Evolutionary conservation across 768 basidiomycete genomes (phyloP).

Genomic region (Suillus hirtellus): DNA sequence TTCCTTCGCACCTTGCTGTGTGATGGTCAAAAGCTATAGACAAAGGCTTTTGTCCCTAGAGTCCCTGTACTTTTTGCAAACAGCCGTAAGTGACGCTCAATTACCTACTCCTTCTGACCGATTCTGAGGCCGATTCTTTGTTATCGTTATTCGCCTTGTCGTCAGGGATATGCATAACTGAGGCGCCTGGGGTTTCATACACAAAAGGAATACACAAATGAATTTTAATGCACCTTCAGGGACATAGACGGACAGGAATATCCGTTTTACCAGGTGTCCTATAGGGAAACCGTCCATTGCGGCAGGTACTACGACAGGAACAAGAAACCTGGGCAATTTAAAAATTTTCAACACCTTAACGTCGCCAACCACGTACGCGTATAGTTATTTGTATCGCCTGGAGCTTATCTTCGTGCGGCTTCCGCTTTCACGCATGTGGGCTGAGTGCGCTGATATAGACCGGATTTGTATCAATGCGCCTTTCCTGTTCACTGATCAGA

Average conservation of each 20-base stretch:
- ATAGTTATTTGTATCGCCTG: neutral
- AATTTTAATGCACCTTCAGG: neutral
- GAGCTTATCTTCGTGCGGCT: neutral
- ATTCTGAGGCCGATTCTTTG: neutral
- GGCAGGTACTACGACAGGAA: neutral
- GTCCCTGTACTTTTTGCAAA: neutral
- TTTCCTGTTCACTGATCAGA: slow-evolving; percentile 1
- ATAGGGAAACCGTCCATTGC: neutral
- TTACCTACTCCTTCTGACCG: neutral
- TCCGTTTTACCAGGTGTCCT: neutral
- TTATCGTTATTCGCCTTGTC: neutral
- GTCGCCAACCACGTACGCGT: neutral
- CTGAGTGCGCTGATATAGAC: neutral
- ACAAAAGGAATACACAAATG: neutral
- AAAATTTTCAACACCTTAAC: neutral
- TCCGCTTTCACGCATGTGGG: neutral
- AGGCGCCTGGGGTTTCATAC: neutral
- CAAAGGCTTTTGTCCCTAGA: neutral
- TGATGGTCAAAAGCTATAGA: neutral
- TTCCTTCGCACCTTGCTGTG: neutral
- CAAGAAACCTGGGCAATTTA: neutral
- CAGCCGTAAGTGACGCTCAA: neutral
- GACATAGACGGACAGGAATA: neutral
- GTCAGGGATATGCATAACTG: neutral
- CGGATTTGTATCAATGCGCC: neutral